These are phyloP conservation scores for Annulohypoxylon stygium DNA, from an alignment of 495 filamentous ascomycete species.

Conservation along the genomic window DNA sequence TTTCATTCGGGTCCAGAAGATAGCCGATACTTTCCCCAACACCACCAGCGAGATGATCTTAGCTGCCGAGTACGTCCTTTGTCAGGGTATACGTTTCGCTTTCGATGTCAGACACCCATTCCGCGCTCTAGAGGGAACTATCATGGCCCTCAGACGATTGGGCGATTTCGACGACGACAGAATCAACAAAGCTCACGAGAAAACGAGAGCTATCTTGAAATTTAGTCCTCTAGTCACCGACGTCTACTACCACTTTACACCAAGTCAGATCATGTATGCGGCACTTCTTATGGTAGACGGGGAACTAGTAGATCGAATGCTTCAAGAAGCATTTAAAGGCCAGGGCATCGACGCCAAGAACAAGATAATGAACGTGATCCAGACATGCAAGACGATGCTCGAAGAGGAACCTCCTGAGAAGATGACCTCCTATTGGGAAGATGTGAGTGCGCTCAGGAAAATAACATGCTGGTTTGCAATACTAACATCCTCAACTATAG, in stretches of 20 bases:
- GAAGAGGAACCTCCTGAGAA: constrained; percentile 61
- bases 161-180: constrained; percentile 64
- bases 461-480: constrained; percentile 4
- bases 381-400: constrained; percentile 65
- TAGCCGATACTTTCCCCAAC: constrained; percentile 69
- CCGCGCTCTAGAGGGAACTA: constrained; percentile 83
- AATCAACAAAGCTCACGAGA: constrained; percentile 75
- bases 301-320: constrained; percentile 77
- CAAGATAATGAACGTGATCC: constrained; percentile 63
- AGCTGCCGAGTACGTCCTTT: constrained; percentile 89
- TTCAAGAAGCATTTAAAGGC: constrained; percentile 73
- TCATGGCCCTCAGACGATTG: constrained; percentile 78
- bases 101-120: constrained; percentile 94
- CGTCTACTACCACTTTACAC: constrained; percentile 95
- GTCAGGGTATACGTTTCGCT: constrained; percentile 92
- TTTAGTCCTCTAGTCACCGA: constrained; percentile 87
- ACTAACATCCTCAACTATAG: constrained; percentile 53
- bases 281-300: constrained; percentile 80
- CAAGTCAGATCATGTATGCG: constrained; percentile 91
- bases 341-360: constrained; percentile 54
- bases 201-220: constrained; percentile 79
- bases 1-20: constrained; percentile 76
- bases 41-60: constrained; percentile 82
- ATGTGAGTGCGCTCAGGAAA: constrained; percentile 46
- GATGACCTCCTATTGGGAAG: constrained; percentile 57